Percentiles rank a stretch among this genome's conserved stretches.
phyloP scores from a whole-genome alignment of 78 protist genomes.

The Dictyostelium brefeldianum region DNA sequence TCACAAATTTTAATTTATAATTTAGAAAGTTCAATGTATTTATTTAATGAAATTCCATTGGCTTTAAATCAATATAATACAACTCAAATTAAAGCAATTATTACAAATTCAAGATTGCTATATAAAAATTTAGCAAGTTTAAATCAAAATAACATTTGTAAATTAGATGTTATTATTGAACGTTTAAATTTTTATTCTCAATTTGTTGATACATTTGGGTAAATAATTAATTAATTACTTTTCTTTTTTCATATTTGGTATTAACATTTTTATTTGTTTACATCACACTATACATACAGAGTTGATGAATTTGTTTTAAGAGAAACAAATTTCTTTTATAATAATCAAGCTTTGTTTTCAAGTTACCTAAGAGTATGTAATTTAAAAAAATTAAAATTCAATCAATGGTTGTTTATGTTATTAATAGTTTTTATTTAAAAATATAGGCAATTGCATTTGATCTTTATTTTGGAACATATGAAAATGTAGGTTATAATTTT shows the following conservation, averaged over 20 bases:
- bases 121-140: neutral
- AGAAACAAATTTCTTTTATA: neutral
- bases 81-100: neutral
- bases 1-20: neutral
- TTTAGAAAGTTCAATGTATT: conserved; percentile 2
- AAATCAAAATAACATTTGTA: conserved; percentile 3
- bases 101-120: neutral
- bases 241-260: too few relatives aligned
- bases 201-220: neutral
- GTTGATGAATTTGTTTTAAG: neutral
- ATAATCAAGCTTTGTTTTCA: neutral
- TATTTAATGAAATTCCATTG: neutral
- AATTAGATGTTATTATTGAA: neutral
- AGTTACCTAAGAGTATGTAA: neutral
- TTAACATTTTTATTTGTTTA: neutral
- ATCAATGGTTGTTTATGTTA: too few relatives aligned
- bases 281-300: neutral
- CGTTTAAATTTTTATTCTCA: neutral
- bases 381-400: too few relatives aligned
- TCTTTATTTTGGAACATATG: conserved; percentile 10
- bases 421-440: too few relatives aligned
- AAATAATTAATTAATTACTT: too few relatives aligned
- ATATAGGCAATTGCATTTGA: neutral
- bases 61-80: neutral
- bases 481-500: conserved; percentile 14